phyloP scores from a whole-genome alignment of 208 protist genomes.

The Tritrichomonas foetus region DNA sequence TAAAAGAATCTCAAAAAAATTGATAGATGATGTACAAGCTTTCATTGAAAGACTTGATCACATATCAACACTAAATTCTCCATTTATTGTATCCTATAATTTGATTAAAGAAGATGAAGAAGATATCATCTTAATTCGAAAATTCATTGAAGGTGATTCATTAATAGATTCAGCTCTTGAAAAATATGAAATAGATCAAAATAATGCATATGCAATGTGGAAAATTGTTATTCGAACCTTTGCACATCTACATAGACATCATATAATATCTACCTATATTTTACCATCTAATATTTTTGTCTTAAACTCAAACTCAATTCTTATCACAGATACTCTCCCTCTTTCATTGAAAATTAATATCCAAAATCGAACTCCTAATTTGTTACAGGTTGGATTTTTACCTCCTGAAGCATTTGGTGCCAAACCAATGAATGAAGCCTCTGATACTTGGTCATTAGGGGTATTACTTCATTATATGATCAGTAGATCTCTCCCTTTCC shows the following conservation, averaged over 20 bases:
- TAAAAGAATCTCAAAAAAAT: no score
- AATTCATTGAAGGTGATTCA: no score
- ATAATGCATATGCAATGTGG: neutral
- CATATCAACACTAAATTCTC: no score
- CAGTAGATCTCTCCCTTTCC: neutral
- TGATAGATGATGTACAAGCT: no score
- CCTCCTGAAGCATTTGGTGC: neutral
- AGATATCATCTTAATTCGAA: no score
- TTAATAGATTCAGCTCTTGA: no score
- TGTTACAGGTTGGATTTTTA: neutral
- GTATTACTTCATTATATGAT: neutral
- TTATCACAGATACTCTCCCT: slow-evolving; percentile 1
- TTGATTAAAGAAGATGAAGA: no score
- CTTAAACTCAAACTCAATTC: neutral
- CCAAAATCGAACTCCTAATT: neutral
- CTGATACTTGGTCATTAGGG: neutral
- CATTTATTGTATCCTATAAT: no score
- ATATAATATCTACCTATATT: neutral
- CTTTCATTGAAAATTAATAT: neutral
- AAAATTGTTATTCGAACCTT: neutral
- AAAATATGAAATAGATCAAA: neutral
- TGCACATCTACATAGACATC: neutral
- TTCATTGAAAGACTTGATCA: no score
- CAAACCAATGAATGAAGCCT: no score
- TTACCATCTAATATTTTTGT: slow-evolving; percentile 2